Base-by-base conservation (phyloP, 257 asterid species). In the Ilex aquifolium region DNA sequence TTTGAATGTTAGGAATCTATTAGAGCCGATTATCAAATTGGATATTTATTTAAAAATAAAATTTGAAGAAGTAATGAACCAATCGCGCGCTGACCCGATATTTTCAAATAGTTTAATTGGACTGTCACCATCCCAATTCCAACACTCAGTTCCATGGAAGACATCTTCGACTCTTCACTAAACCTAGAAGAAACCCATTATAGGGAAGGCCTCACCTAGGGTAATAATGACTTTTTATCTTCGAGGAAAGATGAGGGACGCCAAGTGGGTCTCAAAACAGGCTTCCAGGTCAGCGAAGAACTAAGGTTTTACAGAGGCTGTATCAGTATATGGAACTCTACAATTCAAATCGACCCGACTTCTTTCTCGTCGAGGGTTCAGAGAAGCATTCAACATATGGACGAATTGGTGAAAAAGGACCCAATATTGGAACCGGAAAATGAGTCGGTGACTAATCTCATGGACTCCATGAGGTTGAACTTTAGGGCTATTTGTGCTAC, bases 301-400 rank as follows among this genome's bases (percentile, higher is more conserved):
- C 62, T 83, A 69, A 95, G 95, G 27, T 80, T 84, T 30, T 82
- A 80, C 73, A 80, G 88, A 61, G 85, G 92, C 42, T 76, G 86
- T 60, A 54, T 83, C 66, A 83, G 70, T 21, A 54, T 75, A 1
- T 82, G 92, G 88, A 80, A 16, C 73, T 82, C 88, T 6, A 80
- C 82, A 14, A 62, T 82, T 21, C 80, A 63, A 65, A 71, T 72
- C 21, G 84, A 88, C 44, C 83, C 81, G 54, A 54, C 59, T 57
- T 82, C 66, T 62, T 39, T 80, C 5, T 82, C 86, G 2, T 32
- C 73, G 9, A 62, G 92, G 21, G 73, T 77, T 15, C 75, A 75
- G 65, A 76, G 70, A 57, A 64, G 72, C 30, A 66, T 82, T 78
- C 66, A 73, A 51, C 85, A 74, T 71, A 86, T 88, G 85, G 92